These are phyloP conservation scores for Colletotrichum chrysophilum DNA, from an alignment of 2,329 filamentous ascomycete genomes.

Conservation along the genomic window DNA sequence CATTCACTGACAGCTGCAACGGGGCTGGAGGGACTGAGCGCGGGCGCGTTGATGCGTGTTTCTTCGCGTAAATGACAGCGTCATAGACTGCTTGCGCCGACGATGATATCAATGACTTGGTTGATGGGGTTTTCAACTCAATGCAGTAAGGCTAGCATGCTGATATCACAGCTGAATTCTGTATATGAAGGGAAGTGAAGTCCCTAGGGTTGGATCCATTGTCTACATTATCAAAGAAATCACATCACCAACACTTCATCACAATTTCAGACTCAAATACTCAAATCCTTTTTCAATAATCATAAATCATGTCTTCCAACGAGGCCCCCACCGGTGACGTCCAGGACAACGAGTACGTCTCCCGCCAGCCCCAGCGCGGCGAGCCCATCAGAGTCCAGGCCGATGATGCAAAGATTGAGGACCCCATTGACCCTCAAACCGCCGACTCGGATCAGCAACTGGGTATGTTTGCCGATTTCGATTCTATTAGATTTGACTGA, in stretches of 20 bases:
- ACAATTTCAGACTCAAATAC: too few species aligned
- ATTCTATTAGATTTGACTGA: rapidly evolving
- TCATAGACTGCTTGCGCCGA: conserved; percentile 10
- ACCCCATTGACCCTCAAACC: conserved; percentile 31
- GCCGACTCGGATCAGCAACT: conserved; percentile 40
- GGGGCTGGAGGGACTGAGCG: neutral
- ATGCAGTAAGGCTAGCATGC: neutral
- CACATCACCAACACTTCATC: too few species aligned
- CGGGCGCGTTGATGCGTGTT: conserved; percentile 3
- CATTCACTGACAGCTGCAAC: neutral
- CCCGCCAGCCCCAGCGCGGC: conserved; percentile 30
- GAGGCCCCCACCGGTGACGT: neutral
- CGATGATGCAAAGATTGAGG: conserved; percentile 35
- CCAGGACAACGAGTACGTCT: conserved; percentile 32
- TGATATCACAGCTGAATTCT: neutral
- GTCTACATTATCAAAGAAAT: too few species aligned
- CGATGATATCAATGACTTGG: neutral
- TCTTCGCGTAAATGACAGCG: conserved; percentile 20
- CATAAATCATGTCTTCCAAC: conserved; percentile 13
- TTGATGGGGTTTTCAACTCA: neutral
- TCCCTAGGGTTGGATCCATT: rapidly evolving
- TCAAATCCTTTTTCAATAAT: too few species aligned
- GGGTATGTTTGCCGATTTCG: conserved; percentile 26
- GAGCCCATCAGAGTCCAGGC: conserved; percentile 36
- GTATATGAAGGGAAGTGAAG: conserved; percentile 3